Conservation (phyloP, 371 early-diverging fungal genomes). For the Catenaria anguillulae region DNA sequence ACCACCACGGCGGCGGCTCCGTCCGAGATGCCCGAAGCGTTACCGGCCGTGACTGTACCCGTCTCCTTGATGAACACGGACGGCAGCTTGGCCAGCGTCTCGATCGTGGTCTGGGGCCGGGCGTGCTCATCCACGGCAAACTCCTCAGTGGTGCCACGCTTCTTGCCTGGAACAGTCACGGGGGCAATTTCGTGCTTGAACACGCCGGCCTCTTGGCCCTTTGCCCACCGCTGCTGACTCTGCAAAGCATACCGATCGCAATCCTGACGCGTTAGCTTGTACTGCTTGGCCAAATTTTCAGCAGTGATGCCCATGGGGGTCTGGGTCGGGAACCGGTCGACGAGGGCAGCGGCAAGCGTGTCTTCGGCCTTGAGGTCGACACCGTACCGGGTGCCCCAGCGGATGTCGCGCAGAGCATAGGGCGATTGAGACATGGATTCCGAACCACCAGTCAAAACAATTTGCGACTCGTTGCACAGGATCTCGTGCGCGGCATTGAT, state of each 20-base stretch:
- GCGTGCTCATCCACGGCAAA: slow-evolving; percentile 78
- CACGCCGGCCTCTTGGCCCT: slow-evolving; percentile 49
- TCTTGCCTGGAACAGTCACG: slow-evolving; percentile 66
- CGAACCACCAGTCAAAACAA: slow-evolving; percentile 82
- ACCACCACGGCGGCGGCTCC: slow-evolving; percentile 87
- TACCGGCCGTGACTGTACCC: slow-evolving; percentile 87
- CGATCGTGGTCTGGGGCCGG: slow-evolving; percentile 65
- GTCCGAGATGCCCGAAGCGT: slow-evolving; percentile 90
- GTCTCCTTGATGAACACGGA: slow-evolving; percentile 77
- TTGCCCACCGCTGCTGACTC: slow-evolving; percentile 71
- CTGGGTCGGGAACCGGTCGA: slow-evolving; percentile 69
- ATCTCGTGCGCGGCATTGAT: slow-evolving; percentile 89
- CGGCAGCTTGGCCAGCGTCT: slow-evolving; percentile 56
- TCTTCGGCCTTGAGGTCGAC: slow-evolving; percentile 75
- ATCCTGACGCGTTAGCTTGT: slow-evolving; percentile 62
- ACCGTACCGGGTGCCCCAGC: slow-evolving; percentile 77
- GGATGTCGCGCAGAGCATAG: slow-evolving; percentile 55
- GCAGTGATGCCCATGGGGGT: slow-evolving; percentile 94
- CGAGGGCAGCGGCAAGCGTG: slow-evolving; percentile 64
- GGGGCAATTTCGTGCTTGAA: slow-evolving; percentile 74
- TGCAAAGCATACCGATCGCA: slow-evolving; percentile 72
- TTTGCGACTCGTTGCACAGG: slow-evolving; percentile 55
- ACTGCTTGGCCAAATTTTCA: slow-evolving; percentile 76
- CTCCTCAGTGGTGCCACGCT: slow-evolving; percentile 36
- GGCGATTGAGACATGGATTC: slow-evolving; percentile 90